Evolutionary conservation across 306 rosid genomes (phyloP), one percentile per base, ranked within the genome.

Genomic region (Rosa rugosa): DNA sequence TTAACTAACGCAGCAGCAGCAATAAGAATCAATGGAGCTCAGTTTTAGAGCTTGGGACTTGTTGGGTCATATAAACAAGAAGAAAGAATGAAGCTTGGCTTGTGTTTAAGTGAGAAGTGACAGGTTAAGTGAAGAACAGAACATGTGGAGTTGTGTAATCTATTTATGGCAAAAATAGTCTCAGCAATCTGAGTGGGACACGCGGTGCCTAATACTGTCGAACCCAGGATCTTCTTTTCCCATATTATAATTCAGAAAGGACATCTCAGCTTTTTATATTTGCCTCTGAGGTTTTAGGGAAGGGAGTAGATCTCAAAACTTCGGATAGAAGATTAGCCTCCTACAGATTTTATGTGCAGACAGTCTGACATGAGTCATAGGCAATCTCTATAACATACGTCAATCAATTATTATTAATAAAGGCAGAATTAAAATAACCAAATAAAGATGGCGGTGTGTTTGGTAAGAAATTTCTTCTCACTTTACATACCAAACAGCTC

Each of bases 141-240:
- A 11, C 77, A 73, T 73, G 77, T 73, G 77, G 44, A 22, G 16
- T 56, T n/a, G 77, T 40, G 77, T 56, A 22, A 73, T 73, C 68
- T n/a, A 73, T 40, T 73, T 40, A 73, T 56, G 77, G 16, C 11
- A 8, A 6, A 6, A 5, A 0, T 18, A 60, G 4, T 27, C 31
- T 14, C 75, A 71, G 67, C 40, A 56, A 40, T 73, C 50, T 5
- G 16, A 40, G 53, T 38, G 8, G 77, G 77, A 56, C 67, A 73
- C 8, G 2, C 9, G 17, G 51, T 56, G 51, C 68, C 23, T 8
- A 3, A 56, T 73, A 73, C 50, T 53, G 65, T 50, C 62, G 31
- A 31, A 31, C 69, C 40, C 69, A 63, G 69, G 45, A 7, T 8
- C 2, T 42, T 20, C 4, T n/a, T 45, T 44, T 44, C 0, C 50